Conservation (phyloP, 1,139 yeast species). For the Yamadazyma mexicana region DNA sequence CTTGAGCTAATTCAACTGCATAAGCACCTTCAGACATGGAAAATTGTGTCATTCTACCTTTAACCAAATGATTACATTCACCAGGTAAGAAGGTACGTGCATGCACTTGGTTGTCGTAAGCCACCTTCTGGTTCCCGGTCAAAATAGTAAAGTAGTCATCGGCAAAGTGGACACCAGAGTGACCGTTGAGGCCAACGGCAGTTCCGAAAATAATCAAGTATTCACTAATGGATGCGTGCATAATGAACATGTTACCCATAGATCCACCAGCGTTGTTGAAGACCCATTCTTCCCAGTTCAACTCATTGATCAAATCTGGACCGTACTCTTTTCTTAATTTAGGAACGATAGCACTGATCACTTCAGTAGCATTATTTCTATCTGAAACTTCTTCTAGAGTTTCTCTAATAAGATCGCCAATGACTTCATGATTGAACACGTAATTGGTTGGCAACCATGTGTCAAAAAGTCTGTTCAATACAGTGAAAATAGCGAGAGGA, state of each 20-base stretch:
- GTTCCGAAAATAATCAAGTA: conserved; percentile 88
- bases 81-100: conserved; percentile 79
- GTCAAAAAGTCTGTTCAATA: conserved; percentile 42
- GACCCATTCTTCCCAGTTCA: conserved; percentile 83
- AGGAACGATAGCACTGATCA: conserved; percentile 61
- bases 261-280: conserved; percentile 99
- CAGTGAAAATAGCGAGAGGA: conserved; percentile 25
- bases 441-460: conserved; percentile 72
- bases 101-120: conserved; percentile 56
- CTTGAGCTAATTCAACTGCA: conserved; percentile 96
- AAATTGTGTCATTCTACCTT: conserved; percentile 81
- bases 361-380: conserved; percentile 55
- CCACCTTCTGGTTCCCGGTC: conserved; percentile 75
- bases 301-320: conserved; percentile 61
- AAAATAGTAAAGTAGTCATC: conserved; percentile 94
- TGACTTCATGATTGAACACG: conserved; percentile 52
- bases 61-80: conserved; percentile 72
- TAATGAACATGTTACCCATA: conserved; percentile 94
- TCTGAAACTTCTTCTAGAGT: conserved; percentile 55
- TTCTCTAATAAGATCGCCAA: conserved; percentile 51
- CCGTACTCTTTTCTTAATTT: conserved; percentile 58
- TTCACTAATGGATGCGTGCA: conserved; percentile 95
- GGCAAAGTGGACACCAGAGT: conserved; percentile 92
- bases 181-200: conserved; percentile 93
- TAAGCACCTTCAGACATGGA: conserved; percentile 77